Percentiles rank a stretch among this genome's conserved stretches.
Conservation (phyloP, 106 monocot species). For the Chionographis japonica region DNA sequence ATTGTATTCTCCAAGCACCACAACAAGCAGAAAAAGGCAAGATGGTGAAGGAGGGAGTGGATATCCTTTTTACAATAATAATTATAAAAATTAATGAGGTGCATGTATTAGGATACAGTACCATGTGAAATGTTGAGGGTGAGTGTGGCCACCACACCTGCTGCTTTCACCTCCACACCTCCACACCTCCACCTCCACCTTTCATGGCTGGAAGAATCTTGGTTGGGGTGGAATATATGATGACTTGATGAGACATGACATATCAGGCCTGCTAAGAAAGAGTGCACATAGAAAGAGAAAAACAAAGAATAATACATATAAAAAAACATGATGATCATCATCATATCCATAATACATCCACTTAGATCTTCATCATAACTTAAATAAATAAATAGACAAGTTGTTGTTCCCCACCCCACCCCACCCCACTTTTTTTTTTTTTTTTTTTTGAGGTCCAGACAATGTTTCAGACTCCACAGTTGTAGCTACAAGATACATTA, state of each 20-base stretch:
- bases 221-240: background rate
- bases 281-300: constrained; percentile 16
- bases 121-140: constrained; percentile 19
- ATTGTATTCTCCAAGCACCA: background rate
- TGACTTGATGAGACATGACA: constrained; percentile 39
- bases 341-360: background rate
- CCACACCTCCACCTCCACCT: background rate
- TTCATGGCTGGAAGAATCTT: constrained; percentile 59
- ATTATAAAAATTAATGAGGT: background rate
- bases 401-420: constrained; percentile 13
- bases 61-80: background rate
- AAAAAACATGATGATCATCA: no score
- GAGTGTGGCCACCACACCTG: background rate
- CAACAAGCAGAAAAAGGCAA: background rate
- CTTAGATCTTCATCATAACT: background rate
- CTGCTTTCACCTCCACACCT: constrained; percentile 27
- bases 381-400: background rate
- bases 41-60: background rate
- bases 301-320: background rate
- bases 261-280: constrained; percentile 24
- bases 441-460: background rate
- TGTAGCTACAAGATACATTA: background rate
- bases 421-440: background rate
- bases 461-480: background rate
- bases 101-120: constrained; percentile 11